Conservation (phyloP, 345 rosid genomes). For the Euphorbia pulcherrima region DNA sequence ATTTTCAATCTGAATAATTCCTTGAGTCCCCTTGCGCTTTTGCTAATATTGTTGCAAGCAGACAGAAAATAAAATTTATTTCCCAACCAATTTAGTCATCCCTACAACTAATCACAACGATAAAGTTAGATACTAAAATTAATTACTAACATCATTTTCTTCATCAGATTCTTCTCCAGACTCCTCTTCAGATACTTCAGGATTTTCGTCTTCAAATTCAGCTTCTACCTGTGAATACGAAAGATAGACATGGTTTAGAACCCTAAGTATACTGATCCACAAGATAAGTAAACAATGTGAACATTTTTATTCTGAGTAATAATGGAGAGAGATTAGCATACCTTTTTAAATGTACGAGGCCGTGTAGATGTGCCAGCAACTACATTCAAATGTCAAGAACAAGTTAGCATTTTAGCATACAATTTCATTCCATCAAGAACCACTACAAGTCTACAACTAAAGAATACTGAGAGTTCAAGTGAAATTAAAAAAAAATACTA, state of each 20-base stretch:
- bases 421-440: neutral
- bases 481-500: neutral
- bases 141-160: conserved; percentile 39
- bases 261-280: neutral
- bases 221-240: conserved; percentile 47
- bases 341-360: conserved; percentile 80
- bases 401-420: neutral
- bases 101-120: neutral
- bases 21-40: conserved; percentile 76
- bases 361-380: conserved; percentile 86
- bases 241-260: neutral
- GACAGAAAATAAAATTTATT: neutral
- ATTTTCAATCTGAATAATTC: conserved; percentile 77
- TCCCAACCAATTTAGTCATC: conserved; percentile 8
- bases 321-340: conserved; percentile 18
- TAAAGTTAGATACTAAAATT: neutral
- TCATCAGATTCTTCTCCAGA: conserved; percentile 43
- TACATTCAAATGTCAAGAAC: conserved; percentile 32
- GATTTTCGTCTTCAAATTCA: conserved; percentile 44
- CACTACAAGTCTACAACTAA: neutral
- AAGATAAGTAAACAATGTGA: neutral
- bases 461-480: neutral
- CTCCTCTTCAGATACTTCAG: conserved; percentile 63
- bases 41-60: conserved; percentile 28
- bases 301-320: neutral